Base-by-base conservation (phyloP, 495 filamentous ascomycete species). In the Rusavskia elegans region DNA sequence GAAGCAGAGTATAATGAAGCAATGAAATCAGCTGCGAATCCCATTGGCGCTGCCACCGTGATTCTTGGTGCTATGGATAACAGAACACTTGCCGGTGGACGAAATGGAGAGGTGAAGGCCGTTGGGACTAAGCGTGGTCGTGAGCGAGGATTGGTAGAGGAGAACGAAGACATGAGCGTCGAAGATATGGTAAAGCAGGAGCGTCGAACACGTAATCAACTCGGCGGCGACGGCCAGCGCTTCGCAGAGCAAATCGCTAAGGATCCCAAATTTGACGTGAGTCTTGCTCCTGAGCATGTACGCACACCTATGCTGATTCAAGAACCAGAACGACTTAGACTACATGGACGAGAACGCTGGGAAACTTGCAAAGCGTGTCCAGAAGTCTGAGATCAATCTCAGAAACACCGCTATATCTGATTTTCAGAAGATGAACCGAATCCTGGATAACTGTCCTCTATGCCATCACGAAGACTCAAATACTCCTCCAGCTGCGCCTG, bases 331-430 rank as follows among this genome's bases (percentile, higher is more conserved):
- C 58, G 86, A 95, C 61, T 73, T 97, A 49, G 90, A 98, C 48
- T 98, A 98, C 64, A 83, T 98, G 70, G 93, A 98, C 63, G 92
- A 97, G 54, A 96, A 97, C 62, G 92, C 92, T 17, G 73, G 77
- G 45, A 94, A 93, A 60, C 76, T 98, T 10, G 87, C 90, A n/a
- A 84, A 82, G 62, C 82, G 85, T 27, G 84, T 95, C 4, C 84
- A 90, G 57, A 89, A 86, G 62, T 87, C 82, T 52, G 87, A 95
- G 56, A 78, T 88, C 45, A 84, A 90, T 62, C 78, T 98, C 57
- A 92, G 84, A 64, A 95, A 89, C 61, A 76, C 79, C 23, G 88
- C 93, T 5, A 85, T 97, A 59, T 72, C 73, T 59, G 92, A 96
- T 45, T 89, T 88, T 66, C 87, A 90, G 57, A 88, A 83, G 64